Conservation (phyloP, 2,329 filamentous ascomycete species). For the Xylariaceae sp. region DNA sequence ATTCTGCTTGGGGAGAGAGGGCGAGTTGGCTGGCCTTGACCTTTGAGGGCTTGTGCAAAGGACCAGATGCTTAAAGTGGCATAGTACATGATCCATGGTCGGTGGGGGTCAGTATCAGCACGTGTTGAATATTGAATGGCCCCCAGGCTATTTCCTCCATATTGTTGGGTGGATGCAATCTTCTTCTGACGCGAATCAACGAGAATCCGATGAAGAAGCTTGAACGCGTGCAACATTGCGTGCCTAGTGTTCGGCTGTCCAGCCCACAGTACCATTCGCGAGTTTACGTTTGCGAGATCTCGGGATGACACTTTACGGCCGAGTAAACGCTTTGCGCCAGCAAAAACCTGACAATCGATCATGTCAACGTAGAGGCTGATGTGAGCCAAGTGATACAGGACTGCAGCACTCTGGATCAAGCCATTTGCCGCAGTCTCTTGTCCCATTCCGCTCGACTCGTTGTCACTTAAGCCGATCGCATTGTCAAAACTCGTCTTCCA, state of each 20-base stretch:
- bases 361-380: constrained; percentile 91
- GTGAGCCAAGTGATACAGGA: constrained; percentile 85
- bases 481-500: constrained; percentile 88
- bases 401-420: constrained; percentile 79
- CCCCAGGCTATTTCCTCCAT: constrained; percentile 38
- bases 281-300: constrained; percentile 75
- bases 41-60: constrained; percentile 78
- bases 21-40: constrained; percentile 60
- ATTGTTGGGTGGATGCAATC: constrained; percentile 34
- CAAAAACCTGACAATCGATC: constrained; percentile 88
- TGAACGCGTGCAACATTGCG: constrained; percentile 83
- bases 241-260: constrained; percentile 76
- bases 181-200: constrained; percentile 56
- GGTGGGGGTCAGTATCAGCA: constrained; percentile 81
- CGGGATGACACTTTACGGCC: constrained; percentile 78
- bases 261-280: constrained; percentile 82
- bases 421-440: constrained; percentile 63
- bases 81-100: constrained; percentile 91
- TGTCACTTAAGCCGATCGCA: constrained; percentile 57
- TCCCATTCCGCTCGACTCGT: constrained; percentile 44
- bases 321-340: constrained; percentile 77
- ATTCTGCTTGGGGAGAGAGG: constrained; percentile 33
- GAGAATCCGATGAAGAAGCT: constrained; percentile 79
- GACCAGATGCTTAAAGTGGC: constrained; percentile 86
- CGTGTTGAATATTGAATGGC: constrained; percentile 71